A percentile compares a stretch with the other conserved stretches of the same genome.
Evolutionary conservation across 805 yeast species (phyloP).

Genomic region (Wickerhamiella vanderwaltii): DNA sequence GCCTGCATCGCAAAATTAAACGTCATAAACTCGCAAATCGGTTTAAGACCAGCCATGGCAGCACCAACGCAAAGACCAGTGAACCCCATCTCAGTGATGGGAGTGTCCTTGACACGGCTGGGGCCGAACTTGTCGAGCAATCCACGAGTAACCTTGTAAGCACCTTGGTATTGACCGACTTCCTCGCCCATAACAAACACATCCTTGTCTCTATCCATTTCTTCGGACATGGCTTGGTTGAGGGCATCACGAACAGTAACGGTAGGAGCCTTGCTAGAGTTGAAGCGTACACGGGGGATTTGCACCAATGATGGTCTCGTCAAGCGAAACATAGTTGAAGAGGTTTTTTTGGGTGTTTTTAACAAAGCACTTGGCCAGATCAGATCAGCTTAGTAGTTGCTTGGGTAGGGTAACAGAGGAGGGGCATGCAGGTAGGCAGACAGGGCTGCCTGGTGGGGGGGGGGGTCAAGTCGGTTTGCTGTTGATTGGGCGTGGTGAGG

Average conservation of each 20-base stretch:
- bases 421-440: too few relatives aligned
- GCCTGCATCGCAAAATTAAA: constrained; percentile 99
- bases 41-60: constrained; percentile 91
- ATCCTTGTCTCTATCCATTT: constrained; percentile 86
- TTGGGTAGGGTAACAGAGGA: too few relatives aligned
- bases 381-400: constrained; percentile 5
- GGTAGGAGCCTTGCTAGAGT: constrained; percentile 5
- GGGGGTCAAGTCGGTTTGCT: too few relatives aligned
- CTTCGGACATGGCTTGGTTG: constrained; percentile 92
- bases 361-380: background rate
- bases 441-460: too few relatives aligned
- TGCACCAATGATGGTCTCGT: constrained; percentile 3
- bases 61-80: constrained; percentile 92
- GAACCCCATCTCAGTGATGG: constrained; percentile 99
- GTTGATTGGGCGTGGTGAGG: too few relatives aligned
- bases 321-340: constrained; percentile 1
- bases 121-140: constrained; percentile 91
- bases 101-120: constrained; percentile 86
- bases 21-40: constrained; percentile 97
- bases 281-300: background rate
- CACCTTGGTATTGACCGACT: constrained; percentile 98
- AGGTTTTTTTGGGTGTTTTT: too few relatives aligned
- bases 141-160: constrained; percentile 94
- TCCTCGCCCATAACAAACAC: constrained; percentile 98
- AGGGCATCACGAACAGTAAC: constrained; percentile 96